phyloP scores from a whole-genome alignment of 2,329 filamentous ascomycete genomes.

The Drechslerella dactyloides region DNA sequence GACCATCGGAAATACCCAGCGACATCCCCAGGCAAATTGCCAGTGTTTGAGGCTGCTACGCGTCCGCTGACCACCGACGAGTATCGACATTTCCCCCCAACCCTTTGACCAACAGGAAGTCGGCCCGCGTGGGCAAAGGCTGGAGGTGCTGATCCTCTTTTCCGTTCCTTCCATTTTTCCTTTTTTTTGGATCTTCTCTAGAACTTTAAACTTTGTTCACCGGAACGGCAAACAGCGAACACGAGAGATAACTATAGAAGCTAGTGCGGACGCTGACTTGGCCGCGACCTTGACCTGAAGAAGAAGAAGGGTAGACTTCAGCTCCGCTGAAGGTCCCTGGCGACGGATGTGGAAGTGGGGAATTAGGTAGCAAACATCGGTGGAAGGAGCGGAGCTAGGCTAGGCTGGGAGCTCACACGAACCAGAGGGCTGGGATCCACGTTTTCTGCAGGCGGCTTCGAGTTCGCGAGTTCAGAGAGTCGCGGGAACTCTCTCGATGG shows the following conservation, averaged over 20 bases:
- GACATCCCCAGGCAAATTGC: conserved; percentile 22
- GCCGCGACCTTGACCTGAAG: neutral
- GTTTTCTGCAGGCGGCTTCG: conserved; percentile 1
- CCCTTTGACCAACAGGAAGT: conserved; percentile 27
- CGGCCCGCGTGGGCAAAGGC: neutral
- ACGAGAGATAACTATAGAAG: neutral
- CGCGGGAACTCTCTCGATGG: neutral
- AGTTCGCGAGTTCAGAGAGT: neutral
- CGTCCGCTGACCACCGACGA: conserved; percentile 31
- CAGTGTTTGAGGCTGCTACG: conserved; percentile 31
- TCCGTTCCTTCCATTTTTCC: neutral
- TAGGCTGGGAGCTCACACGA: neutral
- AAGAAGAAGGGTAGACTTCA: neutral
- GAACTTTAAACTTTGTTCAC: conserved; percentile 3
- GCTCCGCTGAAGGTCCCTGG: conserved; percentile 1
- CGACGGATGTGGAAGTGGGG: conserved; percentile 2
- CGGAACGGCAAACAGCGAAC: neutral
- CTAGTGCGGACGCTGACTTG: neutral
- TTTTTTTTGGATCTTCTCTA: neutral
- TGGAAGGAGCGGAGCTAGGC: neutral
- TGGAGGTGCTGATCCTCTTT: neutral
- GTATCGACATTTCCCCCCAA: conserved; percentile 39
- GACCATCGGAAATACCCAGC: conserved; percentile 40
- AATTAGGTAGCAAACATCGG: neutral
- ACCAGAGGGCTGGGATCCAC: neutral